Evolutionary conservation across 2,329 filamentous ascomycete genomes (phyloP), one percentile per base, ranked within the genome.

Genomic region (Penicillium palitans): DNA sequence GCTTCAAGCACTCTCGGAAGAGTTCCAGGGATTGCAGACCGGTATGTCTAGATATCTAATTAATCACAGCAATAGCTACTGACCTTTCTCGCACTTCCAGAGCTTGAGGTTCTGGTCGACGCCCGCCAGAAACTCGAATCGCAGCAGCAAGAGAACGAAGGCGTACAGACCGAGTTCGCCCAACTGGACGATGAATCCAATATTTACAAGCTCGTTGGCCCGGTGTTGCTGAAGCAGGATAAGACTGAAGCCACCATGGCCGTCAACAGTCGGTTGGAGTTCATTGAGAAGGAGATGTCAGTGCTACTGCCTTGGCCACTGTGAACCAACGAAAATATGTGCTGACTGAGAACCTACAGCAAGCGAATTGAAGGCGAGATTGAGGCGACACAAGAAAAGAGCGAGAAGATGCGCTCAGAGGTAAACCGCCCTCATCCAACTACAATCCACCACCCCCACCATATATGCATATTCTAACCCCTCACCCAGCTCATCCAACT

Each of bases 191-290:
- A 93, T 39, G 89, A 89, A 67, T 90, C 96, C 70, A 91, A 87
- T 63, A 96, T 99, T 75, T 99, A 96, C 85, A 99, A 98, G 78
- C 86, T 97, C 42, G 87, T 96, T 47, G 95, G 95, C 0, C 95
- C 95, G 0, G 90, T 98, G 7, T 80, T 99, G 39, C 77, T 99
- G 70, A 97, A 98, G 82, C 95, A 99, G 76, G 95, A 98, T 58
- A 93, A 90, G 75, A 80, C 86, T 2, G 95, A 99, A 74, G 95
- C 95, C 0, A 87, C 92, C 64, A 89, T 90, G 81, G 93, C 92
- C 0, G 95, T 99, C 19, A 91, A 96, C 67, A 91, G 91, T 21
- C 87, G 95, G 25, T 76, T 99, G 51, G 92, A 96, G 65, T 98
- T 93, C 71, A 99, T 99, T 65, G 84, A 88, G 65, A 91, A 93